Evolutionary conservation across 495 filamentous ascomycete genomes (phyloP).

Genomic region (Platismatia glauca): DNA sequence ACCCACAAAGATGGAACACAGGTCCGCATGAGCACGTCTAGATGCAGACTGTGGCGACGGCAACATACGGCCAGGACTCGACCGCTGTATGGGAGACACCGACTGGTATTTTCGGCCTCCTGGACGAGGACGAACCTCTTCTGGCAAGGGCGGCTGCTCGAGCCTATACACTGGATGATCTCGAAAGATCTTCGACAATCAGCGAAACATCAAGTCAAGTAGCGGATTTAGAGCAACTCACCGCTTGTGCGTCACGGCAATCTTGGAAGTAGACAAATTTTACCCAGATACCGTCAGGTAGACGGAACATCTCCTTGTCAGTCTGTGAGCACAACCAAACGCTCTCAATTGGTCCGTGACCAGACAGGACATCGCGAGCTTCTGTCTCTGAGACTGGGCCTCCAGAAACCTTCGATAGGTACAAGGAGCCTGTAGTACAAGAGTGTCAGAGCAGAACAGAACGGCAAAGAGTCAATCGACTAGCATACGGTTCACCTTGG

Average conservation of each 20-base stretch:
- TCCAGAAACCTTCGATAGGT: constrained; percentile 39
- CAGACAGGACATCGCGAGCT: constrained; percentile 32
- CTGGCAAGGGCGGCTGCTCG: constrained; percentile 23
- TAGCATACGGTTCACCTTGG: constrained; percentile 42
- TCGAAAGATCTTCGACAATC: constrained; percentile 20
- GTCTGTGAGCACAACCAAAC: constrained; percentile 27
- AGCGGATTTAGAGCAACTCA: constrained; percentile 15
- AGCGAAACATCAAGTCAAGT: background rate
- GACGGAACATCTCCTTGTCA: constrained; percentile 30
- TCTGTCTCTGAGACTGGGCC: constrained; percentile 33
- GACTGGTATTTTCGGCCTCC: constrained; percentile 6
- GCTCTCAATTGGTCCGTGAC: constrained; percentile 23
- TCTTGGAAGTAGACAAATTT: constrained; percentile 38
- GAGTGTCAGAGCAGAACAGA: background rate
- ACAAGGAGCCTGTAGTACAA: constrained; percentile 36
- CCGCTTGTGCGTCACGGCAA: constrained; percentile 30
- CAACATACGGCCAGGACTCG: constrained; percentile 10
- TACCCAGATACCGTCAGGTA: constrained; percentile 41
- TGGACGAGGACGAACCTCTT: constrained; percentile 17
- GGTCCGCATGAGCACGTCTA: constrained; percentile 31
- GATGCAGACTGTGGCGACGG: constrained; percentile 9
- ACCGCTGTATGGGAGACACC: constrained; percentile 8
- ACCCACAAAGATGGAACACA: constrained; percentile 44
- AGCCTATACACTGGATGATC: constrained; percentile 22
- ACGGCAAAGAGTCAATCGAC: background rate